Conservation (phyloP, 1,139 yeast genomes). For the Protomyces inouyei region DNA sequence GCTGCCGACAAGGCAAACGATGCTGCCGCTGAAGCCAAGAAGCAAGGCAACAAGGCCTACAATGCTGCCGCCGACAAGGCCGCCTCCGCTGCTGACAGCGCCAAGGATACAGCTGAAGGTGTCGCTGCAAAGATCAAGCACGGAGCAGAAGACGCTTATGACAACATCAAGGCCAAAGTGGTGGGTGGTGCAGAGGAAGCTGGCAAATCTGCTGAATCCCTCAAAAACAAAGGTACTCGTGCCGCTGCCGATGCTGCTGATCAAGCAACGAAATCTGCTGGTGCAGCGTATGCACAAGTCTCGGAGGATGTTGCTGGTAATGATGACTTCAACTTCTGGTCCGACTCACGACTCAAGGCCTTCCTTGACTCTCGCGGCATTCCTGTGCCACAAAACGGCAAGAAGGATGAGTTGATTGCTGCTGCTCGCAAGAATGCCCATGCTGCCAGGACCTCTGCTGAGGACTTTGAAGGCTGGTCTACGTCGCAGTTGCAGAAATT, state of each 20-base stretch:
- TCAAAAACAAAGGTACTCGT: slow-evolving; percentile 4
- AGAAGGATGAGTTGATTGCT: slow-evolving; percentile 48
- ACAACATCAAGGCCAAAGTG: background rate
- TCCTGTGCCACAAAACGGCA: slow-evolving; percentile 46
- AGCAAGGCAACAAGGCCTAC: background rate
- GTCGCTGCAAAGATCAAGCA: slow-evolving; percentile 15
- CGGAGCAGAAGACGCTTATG: background rate
- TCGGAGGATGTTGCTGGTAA: slow-evolving; percentile 25
- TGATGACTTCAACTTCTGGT: slow-evolving; percentile 37
- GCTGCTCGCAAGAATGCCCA: slow-evolving; percentile 46
- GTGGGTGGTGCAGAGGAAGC: slow-evolving; percentile 13
- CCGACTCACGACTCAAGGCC: slow-evolving; percentile 45
- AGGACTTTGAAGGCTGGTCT: slow-evolving; percentile 45
- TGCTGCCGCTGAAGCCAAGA: background rate
- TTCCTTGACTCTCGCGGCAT: slow-evolving; percentile 54
- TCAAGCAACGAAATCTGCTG: slow-evolving; percentile 25
- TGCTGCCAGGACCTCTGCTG: slow-evolving; percentile 42
- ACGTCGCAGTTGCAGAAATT: slow-evolving; percentile 46
- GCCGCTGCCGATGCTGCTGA: slow-evolving; percentile 6
- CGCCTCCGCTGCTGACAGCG: slow-evolving; percentile 10
- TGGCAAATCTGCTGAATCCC: slow-evolving; percentile 17
- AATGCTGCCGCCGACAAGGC: slow-evolving; percentile 8
- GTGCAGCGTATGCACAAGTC: slow-evolving; percentile 25
- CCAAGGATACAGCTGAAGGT: slow-evolving; percentile 15
- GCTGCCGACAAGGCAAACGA: background rate